Base-by-base conservation (phyloP, 495 filamentous ascomycete genomes). In the Hypoxylon perforatum region DNA sequence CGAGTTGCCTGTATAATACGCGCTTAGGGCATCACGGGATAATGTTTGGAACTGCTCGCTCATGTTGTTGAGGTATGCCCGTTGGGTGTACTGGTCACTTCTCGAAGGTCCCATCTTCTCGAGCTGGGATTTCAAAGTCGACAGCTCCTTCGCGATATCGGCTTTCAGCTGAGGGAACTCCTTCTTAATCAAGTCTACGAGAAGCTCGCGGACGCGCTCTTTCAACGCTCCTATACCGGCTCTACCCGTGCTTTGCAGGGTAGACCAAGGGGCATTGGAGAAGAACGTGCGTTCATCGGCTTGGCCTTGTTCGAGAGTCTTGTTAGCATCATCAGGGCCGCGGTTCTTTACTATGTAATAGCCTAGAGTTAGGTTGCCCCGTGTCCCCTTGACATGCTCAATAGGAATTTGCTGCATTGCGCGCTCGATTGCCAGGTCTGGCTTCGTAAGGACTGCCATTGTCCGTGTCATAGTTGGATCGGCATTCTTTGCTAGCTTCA, bases 381-480 rank as follows among this genome's bases (percentile, higher is more conserved):
- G 74, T 51, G 71, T 79, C 1, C 81, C 81, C 4, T 72, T 21
- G 1, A 88, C 67, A 14, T 87, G 74, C 4, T 84, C 75, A 12
- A 84, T 75, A 19, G 86, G 75, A 12, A 76, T 75, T 1, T 67
- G 46, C 57, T 87, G 80, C 4, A 78, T 81, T 2, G 80, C 78
- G 46, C 73, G 69, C 39, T 87, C 82, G 39, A 88, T 81, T 0
- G 75, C 73, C 12, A 89, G 67, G 46, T 90, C 86, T 1, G 84
- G 86, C 58, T 88, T 88, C 0, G 86, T 88, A 2, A 88, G 68
- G 15, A 89, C 80, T 9, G 85, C 81, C 22, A 89, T 70, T 0
- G 86, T 89, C 30, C 87, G 76, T 6, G 75, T 55, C 19, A 85
- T 84, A 3, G 71, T 51, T 0, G 73, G 70, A 63, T 89, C 86